phyloP scores from a whole-genome alignment of 2,329 filamentous ascomycete species.

The Ambrosiella xylebori region DNA sequence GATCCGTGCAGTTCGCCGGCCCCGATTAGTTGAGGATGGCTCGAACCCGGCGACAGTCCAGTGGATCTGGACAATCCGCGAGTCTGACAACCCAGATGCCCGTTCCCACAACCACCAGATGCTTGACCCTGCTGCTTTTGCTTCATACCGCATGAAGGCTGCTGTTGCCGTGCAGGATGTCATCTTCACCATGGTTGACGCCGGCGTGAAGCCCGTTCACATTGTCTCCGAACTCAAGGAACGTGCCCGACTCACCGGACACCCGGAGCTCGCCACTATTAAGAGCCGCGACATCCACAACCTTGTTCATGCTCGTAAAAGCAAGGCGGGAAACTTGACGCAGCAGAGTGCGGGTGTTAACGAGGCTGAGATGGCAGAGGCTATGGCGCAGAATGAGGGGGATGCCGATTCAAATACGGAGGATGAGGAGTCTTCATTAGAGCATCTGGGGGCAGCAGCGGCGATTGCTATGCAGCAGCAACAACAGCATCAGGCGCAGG shows the following conservation, averaged over 20 bases:
- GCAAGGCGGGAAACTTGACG: neutral
- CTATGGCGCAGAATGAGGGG: neutral
- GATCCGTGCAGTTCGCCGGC: slow-evolving; percentile 11
- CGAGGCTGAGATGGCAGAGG: slow-evolving; percentile 4
- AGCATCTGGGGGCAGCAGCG: neutral
- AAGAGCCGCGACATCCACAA: slow-evolving; percentile 13
- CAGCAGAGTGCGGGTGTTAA: neutral
- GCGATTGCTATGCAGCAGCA: neutral
- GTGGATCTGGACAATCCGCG: slow-evolving; percentile 13
- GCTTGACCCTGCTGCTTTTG: slow-evolving; percentile 11
- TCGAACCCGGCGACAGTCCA: slow-evolving; percentile 14
- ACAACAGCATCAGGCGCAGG: neutral
- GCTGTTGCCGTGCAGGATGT: slow-evolving; percentile 10
- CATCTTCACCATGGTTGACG: slow-evolving; percentile 12
- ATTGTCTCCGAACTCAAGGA: slow-evolving; percentile 11
- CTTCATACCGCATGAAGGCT: slow-evolving; percentile 13
- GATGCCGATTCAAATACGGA: neutral
- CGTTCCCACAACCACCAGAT: slow-evolving; percentile 11
- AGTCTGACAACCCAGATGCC: slow-evolving; percentile 12
- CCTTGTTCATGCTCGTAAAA: slow-evolving; percentile 11
- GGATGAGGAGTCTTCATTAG: neutral
- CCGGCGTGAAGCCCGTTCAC: slow-evolving; percentile 12
- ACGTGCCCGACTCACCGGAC: slow-evolving; percentile 3
- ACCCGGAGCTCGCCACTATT: slow-evolving; percentile 8
- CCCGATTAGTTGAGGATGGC: slow-evolving; percentile 13